Base-by-base conservation (phyloP, 495 filamentous ascomycete species). In the Penicillium psychrofluorescens region DNA sequence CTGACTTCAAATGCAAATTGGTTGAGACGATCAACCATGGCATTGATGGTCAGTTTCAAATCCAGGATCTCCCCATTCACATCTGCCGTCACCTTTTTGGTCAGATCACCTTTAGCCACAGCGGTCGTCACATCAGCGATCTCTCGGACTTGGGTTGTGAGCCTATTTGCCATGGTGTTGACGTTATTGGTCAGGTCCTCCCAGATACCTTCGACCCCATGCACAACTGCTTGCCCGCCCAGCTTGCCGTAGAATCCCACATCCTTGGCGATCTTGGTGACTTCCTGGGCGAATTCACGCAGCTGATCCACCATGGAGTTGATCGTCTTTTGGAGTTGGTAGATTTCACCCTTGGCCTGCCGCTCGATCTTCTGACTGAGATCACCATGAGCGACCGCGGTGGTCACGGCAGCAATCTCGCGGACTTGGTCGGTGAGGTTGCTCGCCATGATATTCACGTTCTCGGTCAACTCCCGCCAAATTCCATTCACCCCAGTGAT, bases 291-390 rank as follows among this genome's bases (percentile, higher is more conserved):
- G 51, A 95, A 95, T 52, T 92, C 87, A 50, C 88, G 83, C 11
- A 95, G 71, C 51, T 92, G 89, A 57, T 94, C 89, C 30, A 95
- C 89, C 89, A 95, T 95, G 52, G 83, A 85, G 58, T 95, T 95
- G 65, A 95, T 95, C 28, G 89, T 95, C 41, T 81, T 83, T 62
- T 95, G 94, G 38, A 95, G 77, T 57, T 90, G 76, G 45, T 90
- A 70, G 33, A 95, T 92, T 66, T 95, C 89, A 13, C 89, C 89
- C 61, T 90, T 86, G 66, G 89, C 94, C 51, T 90, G 80, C 40
- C 88, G 89, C 62, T 87, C 83, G 13, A 95, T 88, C 62, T 94
- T 94, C 54, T 90, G 85, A 2, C 86, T 94, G 43, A 95, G 73
- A 67, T 95, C 86, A 58, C 86, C 86, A 64, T 84, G 84, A 31